A percentile compares a stretch with the other conserved stretches of the same genome.
Evolutionary conservation across 768 basidiomycete species (phyloP).

Genomic region (Amanita molliuscula): DNA sequence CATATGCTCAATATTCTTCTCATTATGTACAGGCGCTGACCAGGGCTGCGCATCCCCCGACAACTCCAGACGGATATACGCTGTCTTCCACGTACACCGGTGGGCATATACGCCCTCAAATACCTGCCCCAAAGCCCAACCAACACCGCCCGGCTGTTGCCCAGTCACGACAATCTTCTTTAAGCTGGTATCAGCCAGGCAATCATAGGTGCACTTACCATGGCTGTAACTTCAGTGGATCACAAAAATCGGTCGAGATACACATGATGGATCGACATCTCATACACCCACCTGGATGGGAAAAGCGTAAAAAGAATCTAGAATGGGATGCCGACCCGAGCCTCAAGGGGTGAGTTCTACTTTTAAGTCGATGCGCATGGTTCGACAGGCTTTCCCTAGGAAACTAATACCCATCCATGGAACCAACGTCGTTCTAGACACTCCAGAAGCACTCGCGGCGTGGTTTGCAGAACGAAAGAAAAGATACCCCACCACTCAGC

Average conservation of each 20-base stretch:
- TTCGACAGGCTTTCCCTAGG: constrained; percentile 22
- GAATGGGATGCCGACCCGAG: constrained; percentile 82
- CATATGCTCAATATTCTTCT: constrained; percentile 25
- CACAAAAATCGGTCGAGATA: constrained; percentile 57
- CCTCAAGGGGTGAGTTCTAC: constrained; percentile 52
- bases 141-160: no score
- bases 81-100: constrained; percentile 1
- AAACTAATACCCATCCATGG: constrained; percentile 72
- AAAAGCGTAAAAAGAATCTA: constrained; percentile 32
- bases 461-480: constrained; percentile 89
- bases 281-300: constrained; percentile 69
- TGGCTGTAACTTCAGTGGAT: constrained; percentile 61
- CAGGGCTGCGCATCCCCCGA: constrained; percentile 19
- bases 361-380: constrained; percentile 1
- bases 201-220: constrained; percentile 46
- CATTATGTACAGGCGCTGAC: constrained; percentile 49
- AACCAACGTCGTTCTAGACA: constrained; percentile 65
- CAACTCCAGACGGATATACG: constrained; percentile 18
- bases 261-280: constrained; percentile 92
- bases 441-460: constrained; percentile 68
- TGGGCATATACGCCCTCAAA: background rate
- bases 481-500: constrained; percentile 66
- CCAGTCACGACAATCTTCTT: background rate
- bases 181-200: constrained; percentile 56
- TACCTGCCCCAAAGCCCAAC: background rate